Base-by-base conservation (phyloP, 768 basidiomycete genomes). In the Boletus tylopilopsis region DNA sequence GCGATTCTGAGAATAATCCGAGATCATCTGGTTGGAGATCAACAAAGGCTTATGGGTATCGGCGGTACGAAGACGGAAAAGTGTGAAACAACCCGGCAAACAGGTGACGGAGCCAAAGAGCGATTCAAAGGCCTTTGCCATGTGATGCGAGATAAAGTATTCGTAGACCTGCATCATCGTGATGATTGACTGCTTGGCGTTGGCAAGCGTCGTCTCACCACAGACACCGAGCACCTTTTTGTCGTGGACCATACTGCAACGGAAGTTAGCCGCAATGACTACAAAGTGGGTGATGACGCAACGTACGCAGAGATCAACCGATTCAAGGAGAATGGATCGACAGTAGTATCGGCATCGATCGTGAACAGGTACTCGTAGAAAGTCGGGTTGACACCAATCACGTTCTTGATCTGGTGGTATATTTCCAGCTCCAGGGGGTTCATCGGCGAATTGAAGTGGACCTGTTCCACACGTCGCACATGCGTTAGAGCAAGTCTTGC, bases 151-250 rank as follows among this genome's bases (percentile, higher is more conserved):
- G 60, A 99, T 93, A 74, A 92, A 99, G 78, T 98, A 97, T 65
- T 97, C 95, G 75, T 97, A 98, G 27, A 97, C 95, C 76, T 97
- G 94, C 87, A 94, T 90, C 94, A 96, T 96, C 9, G 94, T 96
- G 55, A 94, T 86, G 62, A 94, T 77, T 1, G 94, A 96, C 67
- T 94, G 89, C 67, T 96, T 95, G 16, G 94, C 82, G 59, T 99
- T 98, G 27, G 94, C 77, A 48, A 99, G 74, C 55, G 85, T 79
- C 0, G 95, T 99, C 71, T 99, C 96, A 56, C 96, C 96, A 58
- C 95, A 98, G 49, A 90, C 90, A 60, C 90, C 95, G 35, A 99
- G 78, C 8, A 92, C 79, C 69, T 90, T 90, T 76, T 87, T 93
- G 73, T 96, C 95, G 67, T 95, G 94, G 55, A 96, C 87, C 93